Conservation (phyloP, 352 stramenopile species). For the Phytophthora tubulina region DNA sequence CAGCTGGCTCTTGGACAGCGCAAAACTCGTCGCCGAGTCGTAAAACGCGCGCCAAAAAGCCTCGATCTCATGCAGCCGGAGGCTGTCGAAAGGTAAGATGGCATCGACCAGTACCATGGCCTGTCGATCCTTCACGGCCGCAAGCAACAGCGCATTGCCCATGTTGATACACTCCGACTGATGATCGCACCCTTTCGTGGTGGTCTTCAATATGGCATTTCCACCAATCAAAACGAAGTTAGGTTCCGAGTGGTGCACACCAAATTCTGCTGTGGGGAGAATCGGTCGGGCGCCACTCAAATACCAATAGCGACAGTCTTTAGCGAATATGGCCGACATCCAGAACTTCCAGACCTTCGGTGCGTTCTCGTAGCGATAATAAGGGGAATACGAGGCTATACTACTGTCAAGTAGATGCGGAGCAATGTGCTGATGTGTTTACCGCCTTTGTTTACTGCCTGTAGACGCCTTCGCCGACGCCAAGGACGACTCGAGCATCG, state of each 20-base stretch:
- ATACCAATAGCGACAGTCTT: conserved; percentile 35
- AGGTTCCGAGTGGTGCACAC: conserved; percentile 10
- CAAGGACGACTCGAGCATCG: conserved; percentile 89
- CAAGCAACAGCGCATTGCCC: conserved; percentile 70
- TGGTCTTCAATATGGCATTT: conserved; percentile 31
- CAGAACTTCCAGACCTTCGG: conserved; percentile 92
- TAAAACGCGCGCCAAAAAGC: conserved; percentile 88
- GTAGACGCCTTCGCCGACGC: conserved; percentile 89
- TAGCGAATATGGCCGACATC: conserved; percentile 79
- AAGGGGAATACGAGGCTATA: not conserved
- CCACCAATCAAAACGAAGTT: conserved; percentile 25
- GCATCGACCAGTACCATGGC: conserved; percentile 61
- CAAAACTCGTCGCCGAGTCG: conserved; percentile 77
- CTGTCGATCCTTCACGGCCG: conserved; percentile 55
- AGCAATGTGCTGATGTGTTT: conserved; percentile 23
- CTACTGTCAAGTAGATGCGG: not conserved
- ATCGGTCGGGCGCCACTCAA: conserved; percentile 46
- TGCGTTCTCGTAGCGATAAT: conserved; percentile 45
- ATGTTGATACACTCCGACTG: conserved; percentile 34
- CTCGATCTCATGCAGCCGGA: conserved; percentile 77
- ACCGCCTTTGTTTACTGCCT: conserved; percentile 8
- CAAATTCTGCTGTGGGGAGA: conserved; percentile 5
- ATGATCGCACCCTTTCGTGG: conserved; percentile 44
- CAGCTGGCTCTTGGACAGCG: conserved; percentile 67
- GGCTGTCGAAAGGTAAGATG: conserved; percentile 80